A percentile compares a stretch with the other conserved stretches of the same genome.
phyloP scores from a whole-genome alignment of 2,329 filamentous ascomycete species.

The Neofusicoccum sp. region DNA sequence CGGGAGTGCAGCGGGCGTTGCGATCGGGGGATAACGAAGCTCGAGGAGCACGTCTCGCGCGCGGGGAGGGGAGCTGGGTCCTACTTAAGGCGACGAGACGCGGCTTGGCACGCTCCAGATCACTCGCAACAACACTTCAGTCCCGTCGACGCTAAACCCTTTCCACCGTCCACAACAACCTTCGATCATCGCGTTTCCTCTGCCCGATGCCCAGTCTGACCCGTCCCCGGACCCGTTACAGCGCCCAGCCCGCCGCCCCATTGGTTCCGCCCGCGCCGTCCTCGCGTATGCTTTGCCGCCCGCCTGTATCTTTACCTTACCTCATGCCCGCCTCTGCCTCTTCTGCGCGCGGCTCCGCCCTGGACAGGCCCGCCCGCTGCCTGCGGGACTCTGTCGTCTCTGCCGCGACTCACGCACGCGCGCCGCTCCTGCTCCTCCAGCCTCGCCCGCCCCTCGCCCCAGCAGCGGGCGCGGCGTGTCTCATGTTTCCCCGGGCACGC shows the following conservation, averaged over 20 bases:
- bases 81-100: slow-evolving; percentile 19
- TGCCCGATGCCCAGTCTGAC: slow-evolving; percentile 6
- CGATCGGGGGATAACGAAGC: slow-evolving; percentile 11
- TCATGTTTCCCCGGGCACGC: background rate
- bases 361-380: background rate
- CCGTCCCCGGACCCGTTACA: slow-evolving; percentile 9
- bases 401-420: background rate
- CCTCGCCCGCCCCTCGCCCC: background rate
- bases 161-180: slow-evolving; percentile 17
- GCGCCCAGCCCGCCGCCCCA: background rate
- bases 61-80: slow-evolving; percentile 19
- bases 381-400: background rate
- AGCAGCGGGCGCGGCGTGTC: background rate
- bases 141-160: slow-evolving; percentile 20
- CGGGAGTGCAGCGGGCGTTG: background rate
- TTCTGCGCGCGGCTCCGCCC: too few species aligned
- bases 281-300: slow-evolving; percentile 14
- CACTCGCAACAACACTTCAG: slow-evolving; percentile 19
- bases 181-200: slow-evolving; percentile 10
- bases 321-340: slow-evolving; percentile 2
- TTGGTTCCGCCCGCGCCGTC: background rate
- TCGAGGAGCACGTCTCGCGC: slow-evolving; percentile 19
- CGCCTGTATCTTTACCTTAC: slow-evolving; percentile 18
- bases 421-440: background rate
- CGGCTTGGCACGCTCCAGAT: slow-evolving; percentile 19